Conservation (phyloP, 1,284 basidiomycete species). For the Thelephora terrestris region DNA sequence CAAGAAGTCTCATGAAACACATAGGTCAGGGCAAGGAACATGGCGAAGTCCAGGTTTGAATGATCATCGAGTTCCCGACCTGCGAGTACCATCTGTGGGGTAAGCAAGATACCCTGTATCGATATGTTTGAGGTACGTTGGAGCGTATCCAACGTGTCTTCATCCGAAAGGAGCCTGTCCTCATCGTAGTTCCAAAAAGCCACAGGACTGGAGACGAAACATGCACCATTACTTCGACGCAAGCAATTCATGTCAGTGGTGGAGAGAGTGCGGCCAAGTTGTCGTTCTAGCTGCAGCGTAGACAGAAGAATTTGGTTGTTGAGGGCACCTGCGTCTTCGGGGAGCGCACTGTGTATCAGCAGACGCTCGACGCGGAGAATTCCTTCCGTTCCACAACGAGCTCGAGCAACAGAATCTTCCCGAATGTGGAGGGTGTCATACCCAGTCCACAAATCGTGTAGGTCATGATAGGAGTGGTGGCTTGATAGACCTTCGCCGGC, state of each 20-base stretch:
- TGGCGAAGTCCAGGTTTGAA: conserved; percentile 48
- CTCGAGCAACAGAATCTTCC: conserved; percentile 62
- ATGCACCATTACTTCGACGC: conserved; percentile 35
- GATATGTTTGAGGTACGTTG: conserved; percentile 41
- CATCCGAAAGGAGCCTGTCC: conserved; percentile 39
- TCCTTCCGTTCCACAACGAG: conserved; percentile 59
- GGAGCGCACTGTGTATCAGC: conserved; percentile 48
- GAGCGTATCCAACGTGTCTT: conserved; percentile 48
- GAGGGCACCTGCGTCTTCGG: conserved; percentile 43
- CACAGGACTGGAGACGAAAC: conserved; percentile 63
- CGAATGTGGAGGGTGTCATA: conserved; percentile 49
- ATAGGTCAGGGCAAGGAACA: conserved; percentile 66
- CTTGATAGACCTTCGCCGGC: conserved; percentile 40
- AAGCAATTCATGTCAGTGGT: conserved; percentile 40
- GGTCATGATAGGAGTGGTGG: conserved; percentile 46
- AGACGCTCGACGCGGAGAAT: conserved; percentile 75
- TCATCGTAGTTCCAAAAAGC: conserved; percentile 65
- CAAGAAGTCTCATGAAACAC: conserved; percentile 70
- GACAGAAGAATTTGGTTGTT: conserved; percentile 50
- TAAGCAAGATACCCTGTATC: conserved; percentile 49
- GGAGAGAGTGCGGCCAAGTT: conserved; percentile 38
- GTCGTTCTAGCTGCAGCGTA: conserved; percentile 52
- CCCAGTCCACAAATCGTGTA: conserved; percentile 60
- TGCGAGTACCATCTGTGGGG: conserved; percentile 68
- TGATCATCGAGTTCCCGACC: conserved; percentile 47